A percentile compares a stretch with the other conserved stretches of the same genome.
These are phyloP conservation scores for Byssochlamys sp. DNA, from an alignment of 2,329 filamentous ascomycete genomes.

Conservation along the genomic window DNA sequence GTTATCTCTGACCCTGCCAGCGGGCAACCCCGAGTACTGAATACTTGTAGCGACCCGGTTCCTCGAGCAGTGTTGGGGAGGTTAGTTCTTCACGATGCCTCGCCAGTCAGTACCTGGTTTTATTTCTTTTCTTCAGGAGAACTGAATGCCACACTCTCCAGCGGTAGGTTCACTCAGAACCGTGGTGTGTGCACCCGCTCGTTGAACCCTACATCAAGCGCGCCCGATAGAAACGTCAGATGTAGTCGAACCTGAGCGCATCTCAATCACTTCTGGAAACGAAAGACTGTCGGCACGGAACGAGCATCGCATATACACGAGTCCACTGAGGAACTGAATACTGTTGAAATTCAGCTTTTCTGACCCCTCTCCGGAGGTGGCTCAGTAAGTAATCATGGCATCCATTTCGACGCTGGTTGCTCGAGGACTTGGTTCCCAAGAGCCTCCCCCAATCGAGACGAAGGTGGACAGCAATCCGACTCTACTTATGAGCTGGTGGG, in stretches of 20 bases:
- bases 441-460: conserved; percentile 43
- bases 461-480: conserved; percentile 67
- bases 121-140: neutral
- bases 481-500: conserved; percentile 92
- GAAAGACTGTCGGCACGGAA: neutral
- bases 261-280: neutral
- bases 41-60: neutral
- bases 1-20: neutral
- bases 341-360: conserved; percentile 1
- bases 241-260: neutral
- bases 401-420: conserved; percentile 17
- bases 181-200: neutral
- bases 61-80: neutral
- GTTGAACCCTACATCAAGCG: neutral
- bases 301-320: neutral
- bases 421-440: conserved; percentile 37
- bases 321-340: neutral
- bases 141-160: neutral
- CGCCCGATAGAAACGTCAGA: neutral
- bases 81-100: neutral
- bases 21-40: neutral
- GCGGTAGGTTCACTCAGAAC: neutral
- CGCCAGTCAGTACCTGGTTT: neutral
- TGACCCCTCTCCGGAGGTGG: conserved; percentile 31
- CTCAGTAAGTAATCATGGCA: conserved; percentile 16